Percentiles rank a stretch among this genome's conserved stretches.
These are phyloP conservation scores for Capsicum rhomboideum DNA, from an alignment of 257 asterid species.

Conservation along the genomic window DNA sequence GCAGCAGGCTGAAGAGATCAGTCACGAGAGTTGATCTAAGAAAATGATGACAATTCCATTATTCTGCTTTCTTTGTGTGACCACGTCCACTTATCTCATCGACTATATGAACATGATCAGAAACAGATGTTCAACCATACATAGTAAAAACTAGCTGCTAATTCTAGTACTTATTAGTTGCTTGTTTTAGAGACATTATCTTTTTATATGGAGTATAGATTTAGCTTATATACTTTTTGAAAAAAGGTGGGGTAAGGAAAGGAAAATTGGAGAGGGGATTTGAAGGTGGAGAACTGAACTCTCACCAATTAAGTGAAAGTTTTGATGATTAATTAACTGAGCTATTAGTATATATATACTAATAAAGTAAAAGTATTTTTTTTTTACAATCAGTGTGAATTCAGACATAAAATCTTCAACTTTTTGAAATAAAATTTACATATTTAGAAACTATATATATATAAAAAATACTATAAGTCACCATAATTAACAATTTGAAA, in stretches of 20 bases:
- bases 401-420: not conserved
- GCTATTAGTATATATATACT: not conserved
- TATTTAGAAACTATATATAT: not conserved
- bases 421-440: not conserved
- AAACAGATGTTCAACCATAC: not conserved
- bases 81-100: not conserved
- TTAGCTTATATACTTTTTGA: not conserved
- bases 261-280: too few species aligned
- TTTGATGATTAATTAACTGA: too few species aligned
- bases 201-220: too few species aligned
- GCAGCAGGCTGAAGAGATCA: not conserved
- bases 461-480: not conserved
- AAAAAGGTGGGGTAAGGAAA: too few species aligned
- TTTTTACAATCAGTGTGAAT: not conserved
- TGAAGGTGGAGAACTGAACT: too few species aligned
- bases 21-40: not conserved
- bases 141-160: not conserved
- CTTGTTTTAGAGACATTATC: not conserved
- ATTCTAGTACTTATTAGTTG: not conserved
- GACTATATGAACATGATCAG: not conserved
- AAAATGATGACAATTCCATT: not conserved
- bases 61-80: not conserved
- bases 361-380: not conserved
- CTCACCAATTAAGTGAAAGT: too few species aligned
- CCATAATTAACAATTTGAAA: not conserved